Evolutionary conservation across 768 basidiomycete genomes (phyloP).

Genomic region (Pleurotus sapidus): DNA sequence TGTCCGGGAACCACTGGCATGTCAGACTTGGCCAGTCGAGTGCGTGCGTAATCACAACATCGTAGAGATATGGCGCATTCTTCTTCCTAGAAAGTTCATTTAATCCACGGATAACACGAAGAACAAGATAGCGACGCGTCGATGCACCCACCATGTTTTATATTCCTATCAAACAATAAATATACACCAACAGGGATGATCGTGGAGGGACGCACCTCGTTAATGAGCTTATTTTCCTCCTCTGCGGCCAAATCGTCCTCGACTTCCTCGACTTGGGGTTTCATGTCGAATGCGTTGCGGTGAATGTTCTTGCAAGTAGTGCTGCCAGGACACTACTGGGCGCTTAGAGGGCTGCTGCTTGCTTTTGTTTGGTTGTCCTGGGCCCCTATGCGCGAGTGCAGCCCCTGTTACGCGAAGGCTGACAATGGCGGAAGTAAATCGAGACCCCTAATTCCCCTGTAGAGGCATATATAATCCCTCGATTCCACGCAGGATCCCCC

Average conservation of each 20-base stretch:
- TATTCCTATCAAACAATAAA: constrained; percentile 55
- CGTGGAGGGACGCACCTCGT: constrained; percentile 56
- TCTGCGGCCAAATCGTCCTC: constrained; percentile 82
- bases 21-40: constrained; percentile 98
- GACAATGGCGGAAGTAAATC: no score
- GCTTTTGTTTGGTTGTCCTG: no score
- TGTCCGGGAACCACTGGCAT: constrained; percentile 99
- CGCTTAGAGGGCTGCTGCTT: no score
- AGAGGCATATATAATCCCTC: no score
- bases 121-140: neutral
- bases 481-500: no score
- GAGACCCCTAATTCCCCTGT: no score
- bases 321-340: no score
- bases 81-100: constrained; percentile 67
- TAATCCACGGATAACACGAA: neutral
- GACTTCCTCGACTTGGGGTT: constrained; percentile 59
- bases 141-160: constrained; percentile 65
- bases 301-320: neutral
- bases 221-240: constrained; percentile 86
- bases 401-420: no score
- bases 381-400: no score
- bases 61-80: constrained; percentile 97
- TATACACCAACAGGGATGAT: neutral
- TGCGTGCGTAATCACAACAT: constrained; percentile 95
- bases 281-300: constrained; percentile 27